Base-by-base conservation (phyloP, 352 stramenopile genomes). In the Globisporangium abappressorium region DNA sequence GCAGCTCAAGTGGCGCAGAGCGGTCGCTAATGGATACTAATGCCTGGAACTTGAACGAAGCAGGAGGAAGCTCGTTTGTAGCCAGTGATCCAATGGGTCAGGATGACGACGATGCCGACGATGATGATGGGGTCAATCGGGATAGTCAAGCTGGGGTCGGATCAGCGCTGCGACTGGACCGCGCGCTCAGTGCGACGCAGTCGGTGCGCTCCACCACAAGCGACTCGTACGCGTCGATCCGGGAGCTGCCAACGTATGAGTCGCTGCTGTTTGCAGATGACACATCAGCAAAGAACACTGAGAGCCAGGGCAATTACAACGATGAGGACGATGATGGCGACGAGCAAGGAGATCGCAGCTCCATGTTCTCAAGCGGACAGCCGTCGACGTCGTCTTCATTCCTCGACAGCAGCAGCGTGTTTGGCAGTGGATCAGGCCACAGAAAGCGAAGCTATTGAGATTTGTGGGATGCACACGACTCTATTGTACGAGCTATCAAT, bases 141-240 rank as follows among this genome's bases (percentile, higher is more conserved):
- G 41, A 47, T n/a, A 47, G 41, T 9, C 41, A 7, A 49, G 12
- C 24, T 15, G 28, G 11, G 3, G 14, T 49, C 7, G 26, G n/a
- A 7, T 36, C 26, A 9, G 49, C 20, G 4, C 38, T 47, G 20
- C 57, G 41, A 2, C 5, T 30, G 3, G 9, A 62, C 12, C 65
- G 57, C 14, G 20, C 24, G 14, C 24, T 65, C 46, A 65, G 65
- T 12, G 36, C 56, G 20, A 6, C 30, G 22, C 41, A 56, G 24
- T 80, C 68, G 5, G 38, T 47, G 43, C 70, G 73, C 22, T 76
- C 70, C 1, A 34, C 24, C 0, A 36, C 22, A 6, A 64, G 62
- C 24, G 73, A 80, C n/a, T 80, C 74, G 62, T 80, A 80, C 53
- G 71, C 74, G 12, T 80, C 73, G 4, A 41, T 47, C 2, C 70